phyloP scores from a whole-genome alignment of 192 early-diverging fungal genomes.

The Dimargaris xerosporica region DNA sequence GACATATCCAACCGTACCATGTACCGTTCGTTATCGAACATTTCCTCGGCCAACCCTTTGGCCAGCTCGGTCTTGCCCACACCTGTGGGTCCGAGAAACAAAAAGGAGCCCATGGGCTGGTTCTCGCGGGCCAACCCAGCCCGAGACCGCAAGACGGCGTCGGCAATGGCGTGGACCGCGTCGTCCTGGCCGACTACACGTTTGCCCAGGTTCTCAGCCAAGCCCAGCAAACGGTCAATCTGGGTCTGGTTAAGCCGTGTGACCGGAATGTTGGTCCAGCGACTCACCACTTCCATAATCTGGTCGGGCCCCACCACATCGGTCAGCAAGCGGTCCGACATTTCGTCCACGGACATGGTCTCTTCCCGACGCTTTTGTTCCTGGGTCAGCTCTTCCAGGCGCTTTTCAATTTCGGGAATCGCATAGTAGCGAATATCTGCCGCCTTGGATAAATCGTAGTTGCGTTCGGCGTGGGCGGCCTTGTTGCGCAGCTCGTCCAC shows the following conservation, averaged over 20 bases:
- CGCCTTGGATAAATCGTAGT: conserved; percentile 67
- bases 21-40: conserved; percentile 93
- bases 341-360: conserved; percentile 29
- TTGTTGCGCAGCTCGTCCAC: conserved; percentile 77
- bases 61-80: conserved; percentile 84
- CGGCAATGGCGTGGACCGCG: conserved; percentile 80
- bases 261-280: conserved; percentile 97
- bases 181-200: conserved; percentile 85
- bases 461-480: conserved; percentile 68
- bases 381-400: conserved; percentile 53
- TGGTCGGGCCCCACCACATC: conserved; percentile 83
- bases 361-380: conserved; percentile 50
- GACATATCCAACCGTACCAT: conserved; percentile 98
- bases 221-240: conserved; percentile 64
- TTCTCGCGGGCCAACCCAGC: conserved; percentile 71
- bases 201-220: conserved; percentile 61
- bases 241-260: conserved; percentile 72
- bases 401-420: conserved; percentile 73
- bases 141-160: conserved; percentile 77
- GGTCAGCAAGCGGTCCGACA: conserved; percentile 44
- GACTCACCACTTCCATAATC: conserved; percentile 82
- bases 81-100: conserved; percentile 95
- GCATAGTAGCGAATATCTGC: conserved; percentile 91
- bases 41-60: conserved; percentile 64
- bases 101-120: conserved; percentile 78